Base-by-base conservation (phyloP, 345 rosid species). In the Trapa incisa region DNA sequence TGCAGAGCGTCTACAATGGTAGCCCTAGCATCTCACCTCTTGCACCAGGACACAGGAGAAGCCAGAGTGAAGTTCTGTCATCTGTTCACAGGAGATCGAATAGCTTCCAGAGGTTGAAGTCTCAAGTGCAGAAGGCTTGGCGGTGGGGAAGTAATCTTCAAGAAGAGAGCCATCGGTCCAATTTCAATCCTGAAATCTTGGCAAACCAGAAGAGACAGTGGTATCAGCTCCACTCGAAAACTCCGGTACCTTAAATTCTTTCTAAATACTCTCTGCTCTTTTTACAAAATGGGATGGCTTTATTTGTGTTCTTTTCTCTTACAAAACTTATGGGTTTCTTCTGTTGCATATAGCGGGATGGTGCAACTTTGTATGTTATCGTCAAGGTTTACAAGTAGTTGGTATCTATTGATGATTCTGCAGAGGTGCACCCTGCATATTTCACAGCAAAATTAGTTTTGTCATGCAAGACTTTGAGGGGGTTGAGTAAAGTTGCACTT, bases 151-250 rank as follows among this genome's bases (percentile, higher is more conserved):
- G 83, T 72, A 79, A 74, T 75, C 70, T 73, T 0, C 79, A 76
- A 10, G 91, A 87, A 7, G 86, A 83, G 43, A 77, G 71, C 65
- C 67, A 58, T 58, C 67, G 65, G 15, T 76, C 83, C 39, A 81
- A 76, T 74, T 93, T 90, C 82, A 93, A 93, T 73, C 98, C 97
- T 1, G 98, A 93, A 87, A 86, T 90, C 65, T 75, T 90, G 83
- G 96, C 98, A 14, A 85, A 88, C 80, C 98, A 90, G 74, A 93
- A 93, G 77, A 88, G 97, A 47, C 94, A 86, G 87, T 93, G 98
- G 98, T 90, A 87, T 73, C 97, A 86, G 90, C 85, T 84, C 70
- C 92, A 90, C 75, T 86, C 96, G 63, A 88, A 85, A 78, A 65
- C 89, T 77, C 70, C 67, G 96, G 99, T 91, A 87, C 61, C 69